phyloP scores from a whole-genome alignment of 2,329 filamentous ascomycete species.

The Scopulariopsis brevicaulis region DNA sequence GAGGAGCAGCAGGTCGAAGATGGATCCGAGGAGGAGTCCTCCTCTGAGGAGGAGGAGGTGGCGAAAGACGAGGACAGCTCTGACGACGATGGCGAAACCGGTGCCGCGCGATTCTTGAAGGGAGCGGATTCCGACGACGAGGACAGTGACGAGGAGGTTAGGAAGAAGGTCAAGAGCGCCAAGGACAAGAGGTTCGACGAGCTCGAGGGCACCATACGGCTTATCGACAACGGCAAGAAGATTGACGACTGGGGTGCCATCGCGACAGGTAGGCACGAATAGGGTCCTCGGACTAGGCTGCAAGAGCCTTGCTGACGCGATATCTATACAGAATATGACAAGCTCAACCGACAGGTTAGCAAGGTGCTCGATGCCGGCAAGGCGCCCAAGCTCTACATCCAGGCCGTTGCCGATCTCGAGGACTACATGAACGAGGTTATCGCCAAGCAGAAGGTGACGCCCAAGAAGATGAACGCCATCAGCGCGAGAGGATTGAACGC shows the following conservation, averaged over 20 bases:
- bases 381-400: slow-evolving; percentile 84
- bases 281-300: neutral
- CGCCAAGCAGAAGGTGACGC: slow-evolving; percentile 88
- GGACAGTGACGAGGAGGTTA: slow-evolving; percentile 76
- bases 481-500: slow-evolving; percentile 91
- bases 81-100: slow-evolving; percentile 40
- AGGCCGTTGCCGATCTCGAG: slow-evolving; percentile 86
- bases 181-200: slow-evolving; percentile 97
- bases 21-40: slow-evolving; percentile 37
- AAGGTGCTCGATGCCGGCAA: slow-evolving; percentile 70
- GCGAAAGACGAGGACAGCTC: slow-evolving; percentile 37
- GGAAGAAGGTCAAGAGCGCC: slow-evolving; percentile 86
- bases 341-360: slow-evolving; percentile 74
- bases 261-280: slow-evolving; percentile 59
- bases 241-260: slow-evolving; percentile 97
- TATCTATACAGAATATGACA: slow-evolving; percentile 66
- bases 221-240: slow-evolving; percentile 94
- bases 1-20: slow-evolving; percentile 36
- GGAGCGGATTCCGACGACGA: slow-evolving; percentile 61
- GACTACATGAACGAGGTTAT: slow-evolving; percentile 89
- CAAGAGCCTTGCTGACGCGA: neutral
- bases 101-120: slow-evolving; percentile 75
- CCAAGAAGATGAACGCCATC: slow-evolving; percentile 98
- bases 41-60: slow-evolving; percentile 26
- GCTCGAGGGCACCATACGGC: slow-evolving; percentile 75